Evolutionary conservation across 2,329 filamentous ascomycete species (phyloP), one percentile per base, ranked within the genome.

Genomic region (Apiospora kogelbergensis): DNA sequence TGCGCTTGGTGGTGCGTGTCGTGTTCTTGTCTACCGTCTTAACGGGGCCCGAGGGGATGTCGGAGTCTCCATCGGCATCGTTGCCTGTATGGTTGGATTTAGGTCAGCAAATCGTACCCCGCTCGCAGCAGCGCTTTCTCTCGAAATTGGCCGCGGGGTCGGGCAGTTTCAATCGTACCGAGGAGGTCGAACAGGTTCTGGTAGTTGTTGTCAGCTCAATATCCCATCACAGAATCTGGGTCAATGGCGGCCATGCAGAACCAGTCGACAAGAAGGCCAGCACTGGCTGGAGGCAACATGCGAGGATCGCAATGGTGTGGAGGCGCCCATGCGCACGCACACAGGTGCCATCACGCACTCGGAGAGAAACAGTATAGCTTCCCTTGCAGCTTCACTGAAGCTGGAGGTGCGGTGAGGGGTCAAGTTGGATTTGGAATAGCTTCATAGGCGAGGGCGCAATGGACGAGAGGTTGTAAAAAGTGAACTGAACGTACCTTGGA

Each of bases 151-250:
- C 30, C 42, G 65, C 33, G 72, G 70, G 69, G 70, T 70, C 64
- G n/a, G 70, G 73, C 69, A 73, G 70, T 69, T 68, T 71, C 73
- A 72, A 72, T 65, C 84, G 79, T 97, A 98, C 96, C 95, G 89
- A 99, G 94, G 87, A 97, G 91, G 89, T 96, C 95, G 89, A 93
- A 98, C 81, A 93, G 91, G 89, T 99, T 99, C 96, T 98, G 76
- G 33, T 22, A 45, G 22, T 41, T 22, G 33, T 37, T 41, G 67
- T 68, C 40, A 63, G 53, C 53, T 45, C 40, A 45, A n/a, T 24
- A 17, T 44, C 65, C 26, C 17, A 45, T 48, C 64, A 44, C 37
- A 45, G 22, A 63, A 44, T 26, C 66, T 70, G 13, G 37, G 11
- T 30, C 11, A 17, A 65, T 26, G 63, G 13, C 63, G 13, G n/a